Percentiles rank a stretch among this genome's conserved stretches.
phyloP scores from a whole-genome alignment of 2,329 filamentous ascomycete species.

The Zymoseptoria tritici region DNA sequence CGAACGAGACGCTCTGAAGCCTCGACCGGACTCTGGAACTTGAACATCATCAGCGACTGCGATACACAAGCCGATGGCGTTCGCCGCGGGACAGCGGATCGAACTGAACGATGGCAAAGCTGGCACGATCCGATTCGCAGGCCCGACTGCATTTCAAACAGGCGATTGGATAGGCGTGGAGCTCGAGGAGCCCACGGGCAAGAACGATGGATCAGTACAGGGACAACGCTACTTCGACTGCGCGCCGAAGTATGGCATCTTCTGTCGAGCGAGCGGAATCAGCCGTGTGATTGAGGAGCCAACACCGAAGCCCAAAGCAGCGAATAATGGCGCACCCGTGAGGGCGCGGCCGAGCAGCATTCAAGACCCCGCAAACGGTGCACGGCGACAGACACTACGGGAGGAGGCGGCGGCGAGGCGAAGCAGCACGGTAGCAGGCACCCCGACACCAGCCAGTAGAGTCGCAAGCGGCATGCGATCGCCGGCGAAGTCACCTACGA shows the following conservation, averaged over 20 bases:
- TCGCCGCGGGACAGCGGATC: constrained; percentile 61
- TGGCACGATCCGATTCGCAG: constrained; percentile 73
- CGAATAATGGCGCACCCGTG: constrained; percentile 25
- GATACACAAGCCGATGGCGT: constrained; percentile 3
- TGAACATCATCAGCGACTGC: background rate
- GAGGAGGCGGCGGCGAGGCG: constrained; percentile 15
- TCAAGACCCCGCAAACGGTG: constrained; percentile 22
- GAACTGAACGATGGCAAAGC: constrained; percentile 70
- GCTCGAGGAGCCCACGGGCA: constrained; percentile 71
- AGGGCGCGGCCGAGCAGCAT: constrained; percentile 38
- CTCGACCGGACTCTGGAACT: background rate
- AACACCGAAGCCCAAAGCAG: constrained; percentile 21
- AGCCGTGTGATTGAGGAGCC: constrained; percentile 39
- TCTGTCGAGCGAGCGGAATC: constrained; percentile 67
- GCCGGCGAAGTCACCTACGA: constrained; percentile 72
- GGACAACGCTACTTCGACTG: constrained; percentile 87
- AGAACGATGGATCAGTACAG: constrained; percentile 89
- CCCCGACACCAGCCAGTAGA: constrained; percentile 62
- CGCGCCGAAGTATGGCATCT: constrained; percentile 65
- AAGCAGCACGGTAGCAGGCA: constrained; percentile 51
- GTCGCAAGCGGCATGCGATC: constrained; percentile 53
- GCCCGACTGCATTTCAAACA: constrained; percentile 67
- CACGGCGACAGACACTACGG: constrained; percentile 23
- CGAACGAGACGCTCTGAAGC: background rate
- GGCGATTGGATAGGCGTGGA: constrained; percentile 89